Base-by-base conservation (phyloP, 441 rosid genomes). In the Viola pubescens region DNA sequence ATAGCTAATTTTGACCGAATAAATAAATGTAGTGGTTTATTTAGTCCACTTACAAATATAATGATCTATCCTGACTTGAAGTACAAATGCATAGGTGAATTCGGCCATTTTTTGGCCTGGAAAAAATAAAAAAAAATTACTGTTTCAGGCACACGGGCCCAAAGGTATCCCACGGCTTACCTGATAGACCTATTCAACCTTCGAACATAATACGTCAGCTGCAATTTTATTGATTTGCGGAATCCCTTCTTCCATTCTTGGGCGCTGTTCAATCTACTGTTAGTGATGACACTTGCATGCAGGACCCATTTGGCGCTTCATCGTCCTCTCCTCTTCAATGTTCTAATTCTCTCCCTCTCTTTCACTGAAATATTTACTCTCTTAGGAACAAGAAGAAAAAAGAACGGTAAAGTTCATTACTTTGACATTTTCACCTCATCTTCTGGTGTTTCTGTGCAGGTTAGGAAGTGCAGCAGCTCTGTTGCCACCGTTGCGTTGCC, bases 401-500 rank as follows among this genome's bases (percentile, higher is more conserved):
- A 8, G 54, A 50, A 50, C 34, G 2, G 2, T 26, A 26, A 26
- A 26, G 34, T 26, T 26, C 34, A 26, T 26, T 26, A 26, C 34
- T 5, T 11, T n/a, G n/a, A n/a, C n/a, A 39, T 58, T 4, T 57
- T 57, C 7, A 60, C 66, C n/a, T 58, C 70, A 46, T 52, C 60
- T 66, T 64, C 68, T 12, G 62, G 47, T 13, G 34, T 11, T 6
- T 7, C 11, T 13, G 14, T 37, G 53, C 51, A 59, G 81, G 58
- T 66, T 66, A 69, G 76, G 8, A 73, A 54, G 13, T 68, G 81
- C 10, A 67, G 70, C 6, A 53, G 7, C 43, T 71, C 74, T 34
- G 66, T 61, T 51, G 72, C 74, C 52, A 72, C 74, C 9, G 48
- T 69, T 10, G 71, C 73, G 14, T 72, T 70, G 26, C 78, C 70